These are phyloP conservation scores for Sophora flavescens DNA, from an alignment of 306 rosid genomes.

Conservation along the genomic window DNA sequence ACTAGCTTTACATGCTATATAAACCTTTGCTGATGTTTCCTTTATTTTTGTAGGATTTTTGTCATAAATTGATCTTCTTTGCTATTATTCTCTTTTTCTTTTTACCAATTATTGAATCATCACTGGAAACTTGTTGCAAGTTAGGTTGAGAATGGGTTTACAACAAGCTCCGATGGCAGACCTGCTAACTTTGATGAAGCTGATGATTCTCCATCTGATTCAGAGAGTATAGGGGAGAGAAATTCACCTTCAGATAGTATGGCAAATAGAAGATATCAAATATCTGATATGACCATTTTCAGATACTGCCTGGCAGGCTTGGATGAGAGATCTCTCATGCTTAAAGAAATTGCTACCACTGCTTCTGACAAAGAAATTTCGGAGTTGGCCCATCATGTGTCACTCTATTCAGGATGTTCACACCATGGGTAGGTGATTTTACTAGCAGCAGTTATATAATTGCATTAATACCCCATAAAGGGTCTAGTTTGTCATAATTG, in stretches of 20 bases:
- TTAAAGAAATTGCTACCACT: slow-evolving; percentile 79
- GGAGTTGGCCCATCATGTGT: slow-evolving; percentile 73
- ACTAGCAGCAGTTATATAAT: slow-evolving; percentile 12
- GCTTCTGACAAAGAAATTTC: slow-evolving; percentile 70
- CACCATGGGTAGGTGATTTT: slow-evolving; percentile 81
- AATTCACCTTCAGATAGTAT: slow-evolving; percentile 57
- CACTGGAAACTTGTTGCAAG: slow-evolving; percentile 36
- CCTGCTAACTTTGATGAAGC: slow-evolving; percentile 60
- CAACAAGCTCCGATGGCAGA: slow-evolving; percentile 52
- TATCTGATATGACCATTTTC: slow-evolving; percentile 79
- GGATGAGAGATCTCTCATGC: slow-evolving; percentile 82
- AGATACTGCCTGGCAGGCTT: slow-evolving; percentile 86
- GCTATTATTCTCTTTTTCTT: slow-evolving; percentile 14
- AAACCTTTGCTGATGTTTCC: slow-evolving; percentile 13
- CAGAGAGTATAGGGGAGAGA: slow-evolving; percentile 72
- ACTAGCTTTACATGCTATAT: slow-evolving; percentile 5
- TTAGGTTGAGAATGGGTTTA: slow-evolving; percentile 70
- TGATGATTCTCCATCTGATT: slow-evolving; percentile 68
- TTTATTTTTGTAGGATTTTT: slow-evolving; percentile 16
- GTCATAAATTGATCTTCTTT: slow-evolving; percentile 22
- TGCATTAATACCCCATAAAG: slow-evolving; percentile 23
- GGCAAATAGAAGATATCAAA: slow-evolving; percentile 60
- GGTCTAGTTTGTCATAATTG: slow-evolving; percentile 31
- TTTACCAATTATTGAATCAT: slow-evolving; percentile 23
- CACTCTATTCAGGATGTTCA: slow-evolving; percentile 86